Evolutionary conservation across 305 asterid genomes (phyloP).

Genomic region (Solanum hybrid): DNA sequence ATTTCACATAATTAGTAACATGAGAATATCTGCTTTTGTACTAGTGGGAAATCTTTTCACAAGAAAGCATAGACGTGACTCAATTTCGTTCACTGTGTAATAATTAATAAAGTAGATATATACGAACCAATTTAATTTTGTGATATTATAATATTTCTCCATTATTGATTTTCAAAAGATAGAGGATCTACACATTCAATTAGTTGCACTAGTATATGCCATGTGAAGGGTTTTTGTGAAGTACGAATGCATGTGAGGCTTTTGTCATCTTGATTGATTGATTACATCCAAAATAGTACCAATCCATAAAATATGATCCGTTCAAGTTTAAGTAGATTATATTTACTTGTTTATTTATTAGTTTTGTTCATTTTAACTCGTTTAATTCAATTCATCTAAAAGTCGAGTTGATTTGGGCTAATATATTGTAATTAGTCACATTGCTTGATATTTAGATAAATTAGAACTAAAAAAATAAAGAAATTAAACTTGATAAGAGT

Average conservation of each 20-base stretch:
- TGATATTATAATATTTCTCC: not conserved
- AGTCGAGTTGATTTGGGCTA: no score
- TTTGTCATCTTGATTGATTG: not conserved
- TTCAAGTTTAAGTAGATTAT: not conserved
- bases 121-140: not conserved
- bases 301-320: not conserved
- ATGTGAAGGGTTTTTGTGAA: not conserved
- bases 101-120: not conserved
- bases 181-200: not conserved
- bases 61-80: slow-evolving; percentile 2
- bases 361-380: not conserved
- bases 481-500: not conserved
- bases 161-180: not conserved
- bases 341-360: not conserved
- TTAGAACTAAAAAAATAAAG: not conserved
- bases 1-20: not conserved
- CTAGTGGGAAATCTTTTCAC: not conserved
- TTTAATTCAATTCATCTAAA: not conserved
- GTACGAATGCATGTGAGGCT: not conserved
- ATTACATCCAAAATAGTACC: not conserved
- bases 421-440: not conserved
- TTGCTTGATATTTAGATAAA: not conserved
- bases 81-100: not conserved
- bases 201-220: not conserved
- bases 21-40: not conserved